Evolutionary conservation across 306 rosid species (phyloP).

Genomic region (cucumber (Cucumis sativus)): DNA sequence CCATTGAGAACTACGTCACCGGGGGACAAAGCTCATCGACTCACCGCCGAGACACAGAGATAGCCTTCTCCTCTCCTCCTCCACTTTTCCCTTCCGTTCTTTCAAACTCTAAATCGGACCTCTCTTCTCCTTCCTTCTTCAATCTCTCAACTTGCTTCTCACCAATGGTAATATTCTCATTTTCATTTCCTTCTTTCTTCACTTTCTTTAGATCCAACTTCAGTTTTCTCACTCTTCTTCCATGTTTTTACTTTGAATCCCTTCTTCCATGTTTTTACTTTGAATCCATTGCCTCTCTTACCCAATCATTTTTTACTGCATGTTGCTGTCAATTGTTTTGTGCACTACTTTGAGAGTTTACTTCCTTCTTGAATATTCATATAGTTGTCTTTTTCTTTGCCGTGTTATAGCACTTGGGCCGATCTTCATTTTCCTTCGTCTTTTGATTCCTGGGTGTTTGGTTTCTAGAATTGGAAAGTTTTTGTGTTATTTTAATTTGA

Average conservation of each 20-base stretch:
- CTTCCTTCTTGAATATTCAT: background rate
- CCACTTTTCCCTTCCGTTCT: background rate
- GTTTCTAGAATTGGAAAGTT: background rate
- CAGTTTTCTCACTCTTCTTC: background rate
- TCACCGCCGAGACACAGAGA: background rate
- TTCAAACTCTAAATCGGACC: background rate
- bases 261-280: background rate
- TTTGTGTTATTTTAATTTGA: background rate
- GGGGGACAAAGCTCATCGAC: background rate
- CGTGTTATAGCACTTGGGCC: background rate
- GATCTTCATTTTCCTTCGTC: background rate
- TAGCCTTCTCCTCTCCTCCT: background rate
- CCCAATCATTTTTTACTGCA: background rate
- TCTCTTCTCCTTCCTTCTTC: background rate
- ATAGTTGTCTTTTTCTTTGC: background rate
- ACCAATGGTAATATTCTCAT: background rate
- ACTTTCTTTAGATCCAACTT: background rate
- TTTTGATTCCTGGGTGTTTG: background rate
- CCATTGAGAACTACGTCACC: background rate
- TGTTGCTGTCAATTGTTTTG: background rate
- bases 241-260: background rate
- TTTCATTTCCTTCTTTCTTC: background rate
- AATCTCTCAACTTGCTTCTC: background rate
- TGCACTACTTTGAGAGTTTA: background rate
- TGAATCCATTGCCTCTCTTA: background rate